Base-by-base conservation (phyloP, 2,329 filamentous ascomycete species). In the Zelopaecilomyces penicillatus region DNA sequence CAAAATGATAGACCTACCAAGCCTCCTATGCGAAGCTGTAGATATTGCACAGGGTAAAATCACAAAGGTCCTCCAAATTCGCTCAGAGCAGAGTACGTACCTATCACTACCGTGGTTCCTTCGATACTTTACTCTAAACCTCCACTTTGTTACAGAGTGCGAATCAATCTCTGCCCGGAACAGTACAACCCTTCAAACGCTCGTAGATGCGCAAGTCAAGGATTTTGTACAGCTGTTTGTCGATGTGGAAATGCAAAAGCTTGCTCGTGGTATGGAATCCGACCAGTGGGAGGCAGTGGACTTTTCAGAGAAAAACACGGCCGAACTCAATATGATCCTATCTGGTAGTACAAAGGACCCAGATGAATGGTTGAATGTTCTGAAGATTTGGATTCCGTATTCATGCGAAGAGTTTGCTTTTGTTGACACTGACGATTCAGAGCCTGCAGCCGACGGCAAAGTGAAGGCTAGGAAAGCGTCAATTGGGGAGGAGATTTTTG, bases 121-220 rank as follows among this genome's bases (percentile, higher is more conserved):
- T 37, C 78, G 87, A 33, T 93, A 93, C 62, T 90, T 91, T 55
- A 87, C 79, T 1, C 73, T 94, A 31, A 93, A 91, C 56, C 71
- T 88, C 5, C 78, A 88, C 45, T 93, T 94, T 62, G 84, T 85
- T 39, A 88, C 88, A 49, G 87, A 94, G 60, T 93, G 87, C 57
- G 87, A 94, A 63, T 83, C 85, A 11, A 82, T 93, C 19, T 91
- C 85, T 26, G 87, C 87, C 1, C 76, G 85, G 45, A 85, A 85
- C 48, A 85, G 87, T 6, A 83, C 81, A 3, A 72, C 81, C 2
- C 68, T 94, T 5, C 91, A 91, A 65, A 86, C 77, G 12, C 77
- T 89, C 30, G 84, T 94, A 48, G 90, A 91, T 53, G 75, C 74
- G 30, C 87, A 94, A 52, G 91, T 94, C 61, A 84, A 80, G 54